Percentiles rank a stretch among this genome's conserved stretches.
phyloP scores from a whole-genome alignment of 441 rosid species.

The Dalechampia spathulata region DNA sequence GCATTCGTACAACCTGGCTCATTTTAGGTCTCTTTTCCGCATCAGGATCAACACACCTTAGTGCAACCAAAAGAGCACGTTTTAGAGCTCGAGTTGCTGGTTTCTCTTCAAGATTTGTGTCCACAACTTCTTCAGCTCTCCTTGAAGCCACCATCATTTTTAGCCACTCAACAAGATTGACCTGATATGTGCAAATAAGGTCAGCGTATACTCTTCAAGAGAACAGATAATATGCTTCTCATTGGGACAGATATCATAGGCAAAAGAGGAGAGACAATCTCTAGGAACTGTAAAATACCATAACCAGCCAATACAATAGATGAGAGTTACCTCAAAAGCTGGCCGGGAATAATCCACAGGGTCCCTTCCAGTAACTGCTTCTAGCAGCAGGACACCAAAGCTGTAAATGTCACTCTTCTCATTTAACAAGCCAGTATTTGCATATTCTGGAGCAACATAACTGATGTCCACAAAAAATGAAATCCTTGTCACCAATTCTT shows the following conservation, averaged over 20 bases:
- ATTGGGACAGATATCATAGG: not conserved
- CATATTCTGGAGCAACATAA: conserved; percentile 98
- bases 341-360: conserved; percentile 97
- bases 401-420: conserved; percentile 96
- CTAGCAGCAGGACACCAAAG: conserved; percentile 86
- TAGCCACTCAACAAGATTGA: conserved; percentile 93
- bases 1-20: conserved; percentile 88
- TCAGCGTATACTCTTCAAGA: conserved; percentile 4
- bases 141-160: conserved; percentile 94
- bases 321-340: conserved; percentile 58
- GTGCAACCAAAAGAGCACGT: conserved; percentile 73
- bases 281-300: not conserved
- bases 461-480: conserved; percentile 28
- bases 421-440: conserved; percentile 84
- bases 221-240: not conserved
- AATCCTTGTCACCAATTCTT: not conserved
- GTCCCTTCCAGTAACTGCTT: conserved; percentile 92
- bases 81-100: conserved; percentile 72
- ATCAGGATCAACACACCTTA: conserved; percentile 88
- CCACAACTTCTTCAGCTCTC: conserved; percentile 88
- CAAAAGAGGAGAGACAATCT: not conserved
- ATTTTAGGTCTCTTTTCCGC: conserved; percentile 79
- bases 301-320: not conserved
- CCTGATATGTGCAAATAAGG: conserved; percentile 32
- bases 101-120: conserved; percentile 58